Conservation (phyloP, 345 rosid species). For the Sisymbrium irio region DNA sequence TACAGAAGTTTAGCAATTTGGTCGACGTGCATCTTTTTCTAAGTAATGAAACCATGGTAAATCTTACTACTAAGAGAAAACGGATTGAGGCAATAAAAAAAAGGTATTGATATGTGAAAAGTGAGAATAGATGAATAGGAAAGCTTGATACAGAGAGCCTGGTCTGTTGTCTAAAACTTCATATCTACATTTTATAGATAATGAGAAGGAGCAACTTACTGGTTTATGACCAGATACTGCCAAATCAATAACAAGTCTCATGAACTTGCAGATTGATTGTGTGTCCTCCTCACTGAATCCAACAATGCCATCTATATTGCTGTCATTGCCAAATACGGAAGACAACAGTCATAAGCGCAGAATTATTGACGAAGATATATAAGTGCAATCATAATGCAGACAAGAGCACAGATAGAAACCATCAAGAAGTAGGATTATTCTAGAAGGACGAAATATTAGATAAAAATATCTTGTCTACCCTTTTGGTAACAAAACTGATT, state of each 20-base stretch:
- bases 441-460: not conserved
- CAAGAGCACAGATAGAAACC: not conserved
- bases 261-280: conserved; percentile 47
- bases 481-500: not conserved
- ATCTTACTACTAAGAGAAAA: not conserved
- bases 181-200: not conserved
- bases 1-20: not conserved
- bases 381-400: not conserved
- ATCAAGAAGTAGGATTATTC: not conserved
- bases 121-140: not conserved
- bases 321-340: conserved; percentile 22
- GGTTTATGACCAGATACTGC: conserved; percentile 53
- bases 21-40: not conserved
- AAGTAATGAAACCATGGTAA: not conserved
- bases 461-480: not conserved
- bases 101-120: not conserved
- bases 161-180: not conserved
- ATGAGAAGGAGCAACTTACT: conserved; percentile 37
- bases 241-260: conserved; percentile 58
- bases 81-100: not conserved
- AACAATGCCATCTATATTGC: conserved; percentile 78
- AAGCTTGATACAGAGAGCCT: not conserved
- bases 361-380: not conserved
- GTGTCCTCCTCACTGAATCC: conserved; percentile 72
- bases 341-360: not conserved